phyloP scores from a whole-genome alignment of 2,329 filamentous ascomycete genomes.

The Capronia americana region DNA sequence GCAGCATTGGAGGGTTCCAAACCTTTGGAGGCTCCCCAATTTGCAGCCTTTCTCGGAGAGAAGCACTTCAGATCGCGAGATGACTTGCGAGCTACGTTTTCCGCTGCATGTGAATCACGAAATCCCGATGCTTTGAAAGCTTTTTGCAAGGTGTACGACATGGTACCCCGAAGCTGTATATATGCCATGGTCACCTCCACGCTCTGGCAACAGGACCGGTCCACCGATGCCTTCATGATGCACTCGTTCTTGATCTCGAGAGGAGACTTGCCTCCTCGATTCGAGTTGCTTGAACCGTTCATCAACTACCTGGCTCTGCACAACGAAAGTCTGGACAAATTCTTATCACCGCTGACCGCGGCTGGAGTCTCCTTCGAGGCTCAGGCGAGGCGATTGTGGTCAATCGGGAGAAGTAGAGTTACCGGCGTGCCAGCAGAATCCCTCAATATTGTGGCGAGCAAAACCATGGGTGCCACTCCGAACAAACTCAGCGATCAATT shows the following conservation, averaged over 20 bases:
- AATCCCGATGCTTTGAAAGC: slow-evolving; percentile 43
- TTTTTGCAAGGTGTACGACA: slow-evolving; percentile 52
- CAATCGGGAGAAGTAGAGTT: slow-evolving; percentile 26
- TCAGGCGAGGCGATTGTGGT: slow-evolving; percentile 31
- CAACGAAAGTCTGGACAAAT: slow-evolving; percentile 30
- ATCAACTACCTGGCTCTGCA: slow-evolving; percentile 49
- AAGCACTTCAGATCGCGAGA: slow-evolving; percentile 30
- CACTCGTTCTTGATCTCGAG: slow-evolving; percentile 52
- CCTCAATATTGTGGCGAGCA: slow-evolving; percentile 38
- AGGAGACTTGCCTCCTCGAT: slow-evolving; percentile 51
- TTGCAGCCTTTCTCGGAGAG: slow-evolving; percentile 32
- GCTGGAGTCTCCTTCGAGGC: slow-evolving; percentile 39
- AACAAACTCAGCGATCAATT: slow-evolving; percentile 70
- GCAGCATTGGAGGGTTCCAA: slow-evolving; percentile 44
- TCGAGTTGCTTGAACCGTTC: slow-evolving; percentile 50
- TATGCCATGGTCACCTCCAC: slow-evolving; percentile 53
- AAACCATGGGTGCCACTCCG: slow-evolving; percentile 35
- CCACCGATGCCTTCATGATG: slow-evolving; percentile 53
- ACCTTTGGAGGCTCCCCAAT: slow-evolving; percentile 33
- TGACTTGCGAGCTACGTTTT: slow-evolving; percentile 32
- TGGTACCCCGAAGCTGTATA: slow-evolving; percentile 47
- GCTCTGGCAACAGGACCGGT: slow-evolving; percentile 48
- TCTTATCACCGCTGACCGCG: slow-evolving; percentile 35
- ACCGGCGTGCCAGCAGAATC: slow-evolving; percentile 40
- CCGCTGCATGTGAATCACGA: slow-evolving; percentile 31